These are phyloP conservation scores for Cyberlindnera mrakii DNA, from an alignment of 805 yeast species.

Conservation along the genomic window DNA sequence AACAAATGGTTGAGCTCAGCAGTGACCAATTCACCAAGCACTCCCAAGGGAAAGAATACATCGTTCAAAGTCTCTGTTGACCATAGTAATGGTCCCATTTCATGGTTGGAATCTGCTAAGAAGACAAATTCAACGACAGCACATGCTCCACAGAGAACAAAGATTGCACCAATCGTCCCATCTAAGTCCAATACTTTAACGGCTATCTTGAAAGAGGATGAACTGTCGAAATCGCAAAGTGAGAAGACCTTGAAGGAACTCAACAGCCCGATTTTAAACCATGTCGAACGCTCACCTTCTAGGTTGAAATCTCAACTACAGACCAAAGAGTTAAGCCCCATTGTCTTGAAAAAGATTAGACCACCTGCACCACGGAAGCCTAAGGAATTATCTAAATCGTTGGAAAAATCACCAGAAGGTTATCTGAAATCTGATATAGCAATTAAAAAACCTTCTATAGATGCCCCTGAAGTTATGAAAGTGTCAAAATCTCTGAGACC, in stretches of 20 bases:
- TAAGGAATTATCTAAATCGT: not conserved
- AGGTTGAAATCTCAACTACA: not conserved
- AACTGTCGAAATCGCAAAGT: conserved; percentile 8
- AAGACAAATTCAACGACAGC: conserved; percentile 4
- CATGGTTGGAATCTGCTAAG: conserved; percentile 22
- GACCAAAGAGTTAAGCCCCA: conserved; percentile 3
- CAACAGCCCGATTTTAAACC: conserved; percentile 11
- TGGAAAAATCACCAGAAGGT: conserved; percentile 1
- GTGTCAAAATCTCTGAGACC: conserved; percentile 17
- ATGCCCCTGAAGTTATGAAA: conserved; percentile 19
- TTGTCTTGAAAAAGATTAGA: conserved; percentile 18
- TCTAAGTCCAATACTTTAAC: conserved; percentile 25
- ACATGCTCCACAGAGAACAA: conserved; percentile 11
- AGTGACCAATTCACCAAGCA: conserved; percentile 1
- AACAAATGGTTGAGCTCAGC: conserved; percentile 11
- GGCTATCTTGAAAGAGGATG: conserved; percentile 16
- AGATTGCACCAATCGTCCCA: conserved; percentile 28
- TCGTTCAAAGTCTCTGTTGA: conserved; percentile 1
- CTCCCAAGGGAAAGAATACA: conserved; percentile 4
- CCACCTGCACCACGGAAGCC: conserved; percentile 8
- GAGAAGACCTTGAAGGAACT: conserved; percentile 15
- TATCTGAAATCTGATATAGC: conserved; percentile 21
- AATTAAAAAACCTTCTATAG: conserved; percentile 12
- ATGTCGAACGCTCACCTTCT: conserved; percentile 3
- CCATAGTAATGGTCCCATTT: not conserved